These are phyloP conservation scores for Recurvomyces mirabilis DNA, from an alignment of 495 filamentous ascomycete genomes.

Conservation along the genomic window DNA sequence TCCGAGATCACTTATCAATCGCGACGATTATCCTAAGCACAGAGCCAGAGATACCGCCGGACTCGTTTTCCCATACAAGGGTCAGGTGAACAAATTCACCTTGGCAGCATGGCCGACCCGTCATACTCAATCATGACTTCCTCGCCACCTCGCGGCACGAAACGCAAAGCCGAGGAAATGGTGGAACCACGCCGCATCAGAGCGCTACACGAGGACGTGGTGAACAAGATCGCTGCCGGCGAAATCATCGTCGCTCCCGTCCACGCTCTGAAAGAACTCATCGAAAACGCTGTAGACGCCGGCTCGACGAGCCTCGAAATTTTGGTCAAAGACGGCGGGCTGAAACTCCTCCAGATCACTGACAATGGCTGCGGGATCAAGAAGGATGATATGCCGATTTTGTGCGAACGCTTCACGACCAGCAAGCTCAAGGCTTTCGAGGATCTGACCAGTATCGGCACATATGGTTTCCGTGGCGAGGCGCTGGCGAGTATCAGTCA, in stretches of 20 bases:
- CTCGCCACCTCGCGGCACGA: conserved; percentile 43
- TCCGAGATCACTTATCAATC: too few species aligned
- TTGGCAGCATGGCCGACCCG: neutral
- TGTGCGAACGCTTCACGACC: conserved; percentile 95
- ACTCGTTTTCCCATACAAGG: too few species aligned
- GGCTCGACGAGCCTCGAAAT: conserved; percentile 88
- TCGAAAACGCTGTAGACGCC: conserved; percentile 96
- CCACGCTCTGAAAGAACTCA: conserved; percentile 92
- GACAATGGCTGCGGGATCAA: conserved; percentile 97
- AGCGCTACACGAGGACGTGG: conserved; percentile 88
- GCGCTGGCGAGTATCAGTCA: conserved; percentile 97
- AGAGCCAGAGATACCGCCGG: too few species aligned
- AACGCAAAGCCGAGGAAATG: conserved; percentile 48
- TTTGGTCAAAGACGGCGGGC: conserved; percentile 87
- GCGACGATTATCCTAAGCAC: too few species aligned
- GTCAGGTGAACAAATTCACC: too few species aligned
- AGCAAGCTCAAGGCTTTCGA: conserved; percentile 94
- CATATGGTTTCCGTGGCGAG: conserved; percentile 96
- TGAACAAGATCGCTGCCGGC: conserved; percentile 98
- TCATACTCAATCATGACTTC: neutral
- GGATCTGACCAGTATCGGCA: conserved; percentile 80
- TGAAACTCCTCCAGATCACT: conserved; percentile 93
- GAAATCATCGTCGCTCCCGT: conserved; percentile 98
- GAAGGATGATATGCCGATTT: conserved; percentile 75
- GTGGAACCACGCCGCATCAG: conserved; percentile 60